Evolutionary conservation across 116 monocot species (phyloP), one percentile per base, ranked within the genome.

Genomic region (Trichopus zeylanicus): DNA sequence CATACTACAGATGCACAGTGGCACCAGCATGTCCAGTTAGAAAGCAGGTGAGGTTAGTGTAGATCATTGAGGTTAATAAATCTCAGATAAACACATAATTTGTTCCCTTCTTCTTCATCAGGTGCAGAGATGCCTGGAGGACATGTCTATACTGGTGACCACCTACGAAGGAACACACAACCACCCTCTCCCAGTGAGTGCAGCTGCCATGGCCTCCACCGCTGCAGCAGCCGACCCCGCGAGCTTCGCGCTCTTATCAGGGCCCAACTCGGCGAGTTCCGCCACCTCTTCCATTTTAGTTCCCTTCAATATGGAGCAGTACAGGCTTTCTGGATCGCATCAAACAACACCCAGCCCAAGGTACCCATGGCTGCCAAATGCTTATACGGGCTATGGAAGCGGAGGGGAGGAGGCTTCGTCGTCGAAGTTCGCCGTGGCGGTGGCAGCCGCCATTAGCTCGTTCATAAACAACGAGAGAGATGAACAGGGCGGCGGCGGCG

Each of bases 91-190:
- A 13, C 11, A 10, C 16, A 31, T 46, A 26, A 19, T 56, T 12
- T 27, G 21, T 22, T 3, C 24, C 13, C 7, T n/a, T 15, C 7
- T 46, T 1, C 13, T 18, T 0, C 0, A 4, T 1, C 67, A 90
- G 85, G 91, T 91, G 19, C 92, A 87, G 65, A 73, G 92, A 71
- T 92, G 92, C 66, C 49, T 65, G 15, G 92, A 92, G 42, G 92
- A 92, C 78, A 83, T 73, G 78, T 78, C 87, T 0, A 92, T 92
- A 67, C 74, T 92, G 7, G 49, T 92, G 21, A 92, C 83, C 26
- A 92, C 87, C 26, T 92, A 92, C 31, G 92, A 92, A 70, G 92
- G 87, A 7, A 84, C 73, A 0, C 92, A 92, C 73, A 92, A 92
- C 78, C 92, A 92, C 46, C 83, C 87, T 9, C 38, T 92, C 20